These are phyloP conservation scores for Arachis monticola DNA, from an alignment of 331 rosid species.

Conservation along the genomic window DNA sequence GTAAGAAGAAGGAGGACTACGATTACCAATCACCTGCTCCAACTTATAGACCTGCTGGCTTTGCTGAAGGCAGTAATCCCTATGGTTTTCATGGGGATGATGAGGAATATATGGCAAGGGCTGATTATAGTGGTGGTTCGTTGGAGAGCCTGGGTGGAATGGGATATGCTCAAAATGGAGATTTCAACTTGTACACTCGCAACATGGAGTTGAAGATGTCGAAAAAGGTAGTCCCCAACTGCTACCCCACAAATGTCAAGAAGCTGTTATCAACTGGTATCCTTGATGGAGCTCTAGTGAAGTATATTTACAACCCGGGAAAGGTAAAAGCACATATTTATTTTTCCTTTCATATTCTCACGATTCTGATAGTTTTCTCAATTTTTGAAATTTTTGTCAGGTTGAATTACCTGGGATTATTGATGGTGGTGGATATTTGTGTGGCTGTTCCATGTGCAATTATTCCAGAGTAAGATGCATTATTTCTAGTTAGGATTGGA, in stretches of 20 bases:
- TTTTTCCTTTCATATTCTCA: not conserved
- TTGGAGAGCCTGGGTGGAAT: constrained; percentile 46
- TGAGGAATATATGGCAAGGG: constrained; percentile 46
- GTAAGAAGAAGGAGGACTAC: constrained; percentile 79
- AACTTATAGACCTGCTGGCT: not conserved
- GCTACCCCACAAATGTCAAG: constrained; percentile 84
- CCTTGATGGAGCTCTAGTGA: constrained; percentile 90
- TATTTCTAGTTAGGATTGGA: constrained; percentile 19
- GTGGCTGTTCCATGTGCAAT: constrained; percentile 77
- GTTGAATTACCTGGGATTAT: constrained; percentile 73
- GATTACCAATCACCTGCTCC: constrained; percentile 32
- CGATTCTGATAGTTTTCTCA: constrained; percentile 9
- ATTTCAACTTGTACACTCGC: constrained; percentile 37
- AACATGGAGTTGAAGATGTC: constrained; percentile 68
- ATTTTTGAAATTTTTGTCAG: constrained; percentile 47
- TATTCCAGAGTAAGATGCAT: constrained; percentile 61
- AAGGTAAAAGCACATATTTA: constrained; percentile 44
- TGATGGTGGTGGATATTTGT: constrained; percentile 87
- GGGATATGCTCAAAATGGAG: constrained; percentile 46
- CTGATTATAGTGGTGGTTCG: constrained; percentile 44
- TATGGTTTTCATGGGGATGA: constrained; percentile 42
- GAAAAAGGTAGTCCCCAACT: constrained; percentile 63
- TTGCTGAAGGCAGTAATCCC: constrained; percentile 27
- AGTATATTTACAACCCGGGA: constrained; percentile 65
- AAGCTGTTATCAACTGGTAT: constrained; percentile 89